Evolutionary conservation across 352 stramenopile species (phyloP).

Genomic region (Phytopythium litorale): DNA sequence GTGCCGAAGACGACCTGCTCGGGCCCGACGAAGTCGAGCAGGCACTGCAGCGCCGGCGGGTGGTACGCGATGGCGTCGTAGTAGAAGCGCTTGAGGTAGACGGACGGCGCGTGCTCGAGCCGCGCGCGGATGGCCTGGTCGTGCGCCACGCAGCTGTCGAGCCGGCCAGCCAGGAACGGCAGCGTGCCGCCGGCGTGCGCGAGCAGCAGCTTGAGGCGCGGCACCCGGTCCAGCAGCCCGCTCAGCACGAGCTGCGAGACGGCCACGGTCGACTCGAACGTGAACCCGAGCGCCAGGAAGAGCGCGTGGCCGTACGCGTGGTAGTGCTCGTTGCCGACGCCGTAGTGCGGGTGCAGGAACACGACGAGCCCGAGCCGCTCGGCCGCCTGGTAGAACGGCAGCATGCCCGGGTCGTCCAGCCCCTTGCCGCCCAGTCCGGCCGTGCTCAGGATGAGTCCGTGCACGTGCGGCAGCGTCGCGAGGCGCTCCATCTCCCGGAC

Average conservation of each 20-base stretch:
- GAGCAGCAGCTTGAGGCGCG: constrained; percentile 40
- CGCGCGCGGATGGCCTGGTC: constrained; percentile 34
- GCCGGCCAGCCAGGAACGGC: constrained; percentile 50
- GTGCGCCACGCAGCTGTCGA: constrained; percentile 62
- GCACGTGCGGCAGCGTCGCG: constrained; percentile 29
- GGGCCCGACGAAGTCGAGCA: constrained; percentile 47
- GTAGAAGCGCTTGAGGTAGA: constrained; percentile 58
- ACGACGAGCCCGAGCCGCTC: constrained; percentile 38
- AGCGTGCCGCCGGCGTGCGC: constrained; percentile 61
- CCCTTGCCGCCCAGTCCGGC: constrained; percentile 51
- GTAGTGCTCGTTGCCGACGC: constrained; percentile 58
- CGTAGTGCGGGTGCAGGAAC: constrained; percentile 71
- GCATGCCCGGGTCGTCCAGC: constrained; percentile 51
- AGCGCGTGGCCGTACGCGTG: constrained; percentile 50
- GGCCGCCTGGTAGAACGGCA: constrained; percentile 44
- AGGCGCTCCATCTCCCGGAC: constrained; percentile 37
- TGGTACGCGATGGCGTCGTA: constrained; percentile 64
- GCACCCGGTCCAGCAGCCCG: constrained; percentile 44
- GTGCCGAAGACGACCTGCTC: constrained; percentile 62
- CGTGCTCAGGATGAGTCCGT: constrained; percentile 52
- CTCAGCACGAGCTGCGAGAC: constrained; percentile 59
- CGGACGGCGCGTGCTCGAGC: constrained; percentile 37
- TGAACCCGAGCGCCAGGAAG: constrained; percentile 59
- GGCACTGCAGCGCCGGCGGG: constrained; percentile 40
- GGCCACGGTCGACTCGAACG: constrained; percentile 63